Percentiles rank a stretch among this genome's conserved stretches.
Conservation (phyloP, 139 green algal species). For the Tetraselmis striata region DNA sequence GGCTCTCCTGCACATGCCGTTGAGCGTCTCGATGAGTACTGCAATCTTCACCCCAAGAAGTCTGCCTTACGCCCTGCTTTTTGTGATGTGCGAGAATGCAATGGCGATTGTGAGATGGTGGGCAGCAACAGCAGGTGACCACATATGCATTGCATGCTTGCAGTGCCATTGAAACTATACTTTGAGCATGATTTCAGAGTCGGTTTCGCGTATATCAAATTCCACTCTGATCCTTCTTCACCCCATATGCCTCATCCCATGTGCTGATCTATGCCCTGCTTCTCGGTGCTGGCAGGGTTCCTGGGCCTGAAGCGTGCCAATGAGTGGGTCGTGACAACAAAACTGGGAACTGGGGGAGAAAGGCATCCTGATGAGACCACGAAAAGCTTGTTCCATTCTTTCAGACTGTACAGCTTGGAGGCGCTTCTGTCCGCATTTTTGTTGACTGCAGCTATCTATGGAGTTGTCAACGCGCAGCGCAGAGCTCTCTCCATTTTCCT, state of each 20-base stretch:
- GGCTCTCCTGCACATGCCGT: slow-evolving; percentile 72
- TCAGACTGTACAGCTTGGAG: slow-evolving; percentile 55
- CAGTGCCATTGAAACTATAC: too few species aligned
- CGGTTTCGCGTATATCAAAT: too few species aligned
- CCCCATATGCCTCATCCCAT: too few species aligned
- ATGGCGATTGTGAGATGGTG: slow-evolving; percentile 81
- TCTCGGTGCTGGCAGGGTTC: slow-evolving; percentile 29
- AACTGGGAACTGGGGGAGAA: slow-evolving; percentile 37
- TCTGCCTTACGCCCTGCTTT: slow-evolving; percentile 62
- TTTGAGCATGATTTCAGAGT: too few species aligned
- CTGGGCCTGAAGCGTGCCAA: slow-evolving; percentile 65
- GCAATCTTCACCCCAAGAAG: slow-evolving; percentile 60
- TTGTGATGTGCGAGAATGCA: slow-evolving; percentile 86
- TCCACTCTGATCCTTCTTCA: too few species aligned
- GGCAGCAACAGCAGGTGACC: slow-evolving; percentile 61
- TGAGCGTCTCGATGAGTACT: slow-evolving; percentile 69
- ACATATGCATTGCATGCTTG: too few species aligned
- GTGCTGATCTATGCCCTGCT: too few species aligned
- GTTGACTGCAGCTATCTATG: slow-evolving; percentile 46
- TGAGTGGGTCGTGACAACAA: slow-evolving; percentile 86
- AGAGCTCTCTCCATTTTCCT: slow-evolving; percentile 65
- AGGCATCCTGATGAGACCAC: slow-evolving; percentile 29
- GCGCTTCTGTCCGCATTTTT: slow-evolving; percentile 59
- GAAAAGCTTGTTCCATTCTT: slow-evolving; percentile 24
- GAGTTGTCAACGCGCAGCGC: slow-evolving; percentile 46